Evolutionary conservation across 768 basidiomycete genomes (phyloP).

Genomic region (Rhizopogon sp.): DNA sequence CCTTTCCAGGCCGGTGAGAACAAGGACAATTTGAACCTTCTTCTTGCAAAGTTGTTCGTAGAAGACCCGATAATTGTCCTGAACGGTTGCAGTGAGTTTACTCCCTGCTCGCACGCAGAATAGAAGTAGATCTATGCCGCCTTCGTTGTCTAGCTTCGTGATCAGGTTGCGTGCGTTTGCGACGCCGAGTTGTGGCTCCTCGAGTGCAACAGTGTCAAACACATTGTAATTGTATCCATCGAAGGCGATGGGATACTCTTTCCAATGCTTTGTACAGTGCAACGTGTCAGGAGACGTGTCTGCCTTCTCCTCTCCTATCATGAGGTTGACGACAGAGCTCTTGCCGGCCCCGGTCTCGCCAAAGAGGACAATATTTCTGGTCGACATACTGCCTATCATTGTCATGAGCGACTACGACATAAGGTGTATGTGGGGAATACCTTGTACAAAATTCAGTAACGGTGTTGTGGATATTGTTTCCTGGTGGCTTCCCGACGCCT

Average conservation of each 20-base stretch:
- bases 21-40: slow-evolving; percentile 33
- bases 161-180: slow-evolving; percentile 28
- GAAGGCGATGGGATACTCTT: slow-evolving; percentile 20
- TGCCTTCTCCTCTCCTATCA: slow-evolving; percentile 16
- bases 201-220: slow-evolving; percentile 31
- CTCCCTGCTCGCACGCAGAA: slow-evolving; percentile 34
- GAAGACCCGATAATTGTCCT: slow-evolving; percentile 37
- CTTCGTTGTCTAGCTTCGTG: slow-evolving; percentile 17
- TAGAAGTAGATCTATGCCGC: slow-evolving; percentile 37
- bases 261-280: slow-evolving; percentile 32
- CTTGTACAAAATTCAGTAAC: too few species aligned
- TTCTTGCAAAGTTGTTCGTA: slow-evolving; percentile 31
- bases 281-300: slow-evolving; percentile 22
- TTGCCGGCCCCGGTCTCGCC: slow-evolving; percentile 35
- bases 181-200: slow-evolving; percentile 24
- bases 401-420: not conserved
- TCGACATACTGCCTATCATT: not conserved
- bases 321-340: slow-evolving; percentile 25
- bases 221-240: slow-evolving; percentile 14
- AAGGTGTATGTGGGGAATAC: too few species aligned
- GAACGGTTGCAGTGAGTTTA: slow-evolving; percentile 29
- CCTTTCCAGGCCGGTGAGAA: slow-evolving; percentile 37
- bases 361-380: slow-evolving; percentile 34
- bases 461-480: too few species aligned
- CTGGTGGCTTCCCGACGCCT: too few species aligned